Base-by-base conservation (phyloP, 192 early-diverging fungal species). In the Paraglomus brasilianum region DNA sequence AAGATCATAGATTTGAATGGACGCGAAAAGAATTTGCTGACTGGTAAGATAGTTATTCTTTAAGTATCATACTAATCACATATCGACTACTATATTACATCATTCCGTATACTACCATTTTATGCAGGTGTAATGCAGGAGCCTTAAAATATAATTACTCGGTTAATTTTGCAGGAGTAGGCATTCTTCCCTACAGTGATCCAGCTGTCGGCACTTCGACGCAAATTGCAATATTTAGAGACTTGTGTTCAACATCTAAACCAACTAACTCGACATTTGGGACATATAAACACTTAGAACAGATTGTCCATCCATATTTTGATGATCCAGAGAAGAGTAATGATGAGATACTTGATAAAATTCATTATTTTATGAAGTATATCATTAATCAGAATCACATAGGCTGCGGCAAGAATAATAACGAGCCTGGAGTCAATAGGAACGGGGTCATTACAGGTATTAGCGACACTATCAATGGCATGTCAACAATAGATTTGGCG, bases 1-100 rank as follows among this genome's bases (percentile, higher is more conserved):
- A 81, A 43, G 95, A 98, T 76, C 95, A 98, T 78, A 87, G 87
- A 56, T 98, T 96, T 76, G 95, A 98, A 79, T 98, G 95, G 95
- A 95, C 94, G n/a, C 82, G 93, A 9, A 71, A 69, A 19, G 86
- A 95, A 72, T 98, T 98, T 75, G 63, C 88, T 64, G 41, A 67
- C 0, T 98, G 94, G 94, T 90, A 75, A 48, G 15, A 30, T 45
- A 11, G 43, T 6, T 3, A 39, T 0, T 30, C 11, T 55, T 15
- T 55, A 19, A 55, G 17, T 46, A n/a, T 30, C 39, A 22, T 40
- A 55, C 44, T 8, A 19, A 30, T 21, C 7, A n/a, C 7, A 10
- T 21, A 9, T 14, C 17, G 17, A 10, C 7, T 56, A n/a, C 17
- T 8, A 47, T 47, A 47, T 77, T 47, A 68, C 49, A 11, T 19